These are phyloP conservation scores for Spergularia azorica DNA, from an alignment of 179 eudicot genomes.

Conservation along the genomic window DNA sequence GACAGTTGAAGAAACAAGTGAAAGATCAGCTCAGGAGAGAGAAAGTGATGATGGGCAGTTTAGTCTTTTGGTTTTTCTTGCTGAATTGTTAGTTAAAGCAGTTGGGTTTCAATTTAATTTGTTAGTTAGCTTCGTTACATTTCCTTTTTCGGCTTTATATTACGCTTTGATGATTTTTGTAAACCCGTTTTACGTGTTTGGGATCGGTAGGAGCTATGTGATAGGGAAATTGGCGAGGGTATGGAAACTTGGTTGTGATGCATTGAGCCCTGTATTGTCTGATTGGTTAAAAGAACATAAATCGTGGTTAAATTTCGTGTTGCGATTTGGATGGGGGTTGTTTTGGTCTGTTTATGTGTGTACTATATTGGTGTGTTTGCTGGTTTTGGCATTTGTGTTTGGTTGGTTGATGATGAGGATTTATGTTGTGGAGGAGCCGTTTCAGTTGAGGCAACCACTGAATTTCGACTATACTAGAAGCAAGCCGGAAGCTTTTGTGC, in stretches of 20 bases:
- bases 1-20: slow-evolving; percentile 27
- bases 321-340: slow-evolving; percentile 67
- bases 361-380: slow-evolving; percentile 46
- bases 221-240: slow-evolving; percentile 23
- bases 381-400: slow-evolving; percentile 61
- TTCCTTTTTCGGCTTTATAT: slow-evolving; percentile 55
- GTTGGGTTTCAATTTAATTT: slow-evolving; percentile 55
- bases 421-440: slow-evolving; percentile 70
- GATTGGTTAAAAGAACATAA: slow-evolving; percentile 63
- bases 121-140: slow-evolving; percentile 42
- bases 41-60: slow-evolving; percentile 31
- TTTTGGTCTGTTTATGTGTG: slow-evolving; percentile 68
- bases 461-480: slow-evolving; percentile 75
- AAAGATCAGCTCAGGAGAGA: slow-evolving; percentile 16
- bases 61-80: slow-evolving; percentile 36
- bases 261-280: slow-evolving; percentile 30
- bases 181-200: slow-evolving; percentile 47
- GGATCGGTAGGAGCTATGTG: slow-evolving; percentile 35
- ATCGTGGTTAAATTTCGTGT: slow-evolving; percentile 38
- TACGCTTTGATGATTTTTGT: slow-evolving; percentile 46
- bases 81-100: slow-evolving; percentile 55
- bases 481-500: slow-evolving; percentile 74
- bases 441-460: slow-evolving; percentile 55
- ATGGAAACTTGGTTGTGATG: slow-evolving; percentile 29
- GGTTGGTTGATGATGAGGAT: slow-evolving; percentile 63